Base-by-base conservation (phyloP, 345 rosid species). In the Pugionium cornutum region DNA sequence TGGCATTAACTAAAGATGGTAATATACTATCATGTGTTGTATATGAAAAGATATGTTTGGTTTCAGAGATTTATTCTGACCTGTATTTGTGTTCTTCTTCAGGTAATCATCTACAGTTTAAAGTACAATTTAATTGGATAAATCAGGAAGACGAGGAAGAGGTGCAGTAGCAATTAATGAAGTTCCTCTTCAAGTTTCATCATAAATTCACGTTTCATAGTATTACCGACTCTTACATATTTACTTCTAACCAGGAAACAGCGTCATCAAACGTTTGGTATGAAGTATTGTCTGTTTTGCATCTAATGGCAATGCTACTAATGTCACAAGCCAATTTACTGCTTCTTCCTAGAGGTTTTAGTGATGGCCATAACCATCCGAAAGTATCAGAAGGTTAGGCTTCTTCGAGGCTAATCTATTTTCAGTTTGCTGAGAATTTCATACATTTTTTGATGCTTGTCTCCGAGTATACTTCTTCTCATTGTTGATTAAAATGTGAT, bases 131-230 rank as follows among this genome's bases (percentile, higher is more conserved):
- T 83, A 80, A 62, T 67, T 95, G 99, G 99, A 72, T 84, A 49
- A 95, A 95, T 76, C 97, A 91, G 70, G 99, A 91, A 72, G 96
- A 95, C 78, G 98, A 89, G 11, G 81, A 82, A 46, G 98, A 89
- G 97, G 99, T 95, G 67, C 51, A 80, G 27, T 48, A 40, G 2
- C 42, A 7, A 18, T 18, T 40, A 36, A 18, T 18, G 29, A 54
- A 33, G 9, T 49, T 62, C 47, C 2, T 74, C 46, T 18, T 18
- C 18, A 18, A 18, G 18, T 18, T 18, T 18, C 18, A 18, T 18
- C 18, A 18, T 18, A 18, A 18, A 18, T 18, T 18, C 18, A 18
- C 0, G 0, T 18, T 18, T 18, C 18, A 18, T 18, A 18, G 18
- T 18, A 18, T 18, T 55, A 57, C 42, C 4, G 32, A 5, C 58